phyloP scores from a whole-genome alignment of 345 rosid species.

The Draba incana region DNA sequence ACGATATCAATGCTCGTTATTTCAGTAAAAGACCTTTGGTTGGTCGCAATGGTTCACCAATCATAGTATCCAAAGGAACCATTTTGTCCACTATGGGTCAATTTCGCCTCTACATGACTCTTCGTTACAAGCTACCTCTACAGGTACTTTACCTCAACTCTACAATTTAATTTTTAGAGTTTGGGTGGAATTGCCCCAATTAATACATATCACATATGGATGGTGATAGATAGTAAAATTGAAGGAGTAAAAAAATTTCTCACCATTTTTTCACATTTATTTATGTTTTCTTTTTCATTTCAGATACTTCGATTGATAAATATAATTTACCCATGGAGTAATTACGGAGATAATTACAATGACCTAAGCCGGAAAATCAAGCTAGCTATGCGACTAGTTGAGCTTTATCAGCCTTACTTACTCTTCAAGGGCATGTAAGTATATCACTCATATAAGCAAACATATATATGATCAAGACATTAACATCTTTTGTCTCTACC shows the following conservation, averaged over 20 bases:
- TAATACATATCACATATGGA: background rate
- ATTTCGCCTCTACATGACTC: conserved; percentile 70
- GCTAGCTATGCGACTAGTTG: conserved; percentile 69
- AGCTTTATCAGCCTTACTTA: conserved; percentile 82
- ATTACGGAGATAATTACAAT: conserved; percentile 37
- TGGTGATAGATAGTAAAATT: background rate
- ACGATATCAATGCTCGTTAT: conserved; percentile 52
- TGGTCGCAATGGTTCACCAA: conserved; percentile 77
- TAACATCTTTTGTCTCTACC: conserved; percentile 2
- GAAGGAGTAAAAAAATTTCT: too few relatives aligned
- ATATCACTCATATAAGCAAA: conserved; percentile 10
- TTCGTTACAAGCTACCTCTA: conserved; percentile 64
- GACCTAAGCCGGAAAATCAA: conserved; percentile 44
- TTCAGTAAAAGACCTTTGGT: conserved; percentile 72
- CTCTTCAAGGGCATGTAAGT: conserved; percentile 90
- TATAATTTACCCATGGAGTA: conserved; percentile 43
- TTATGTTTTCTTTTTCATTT: background rate
- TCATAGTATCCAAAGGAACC: conserved; percentile 56
- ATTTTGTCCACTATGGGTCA: conserved; percentile 61
- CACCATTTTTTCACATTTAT: too few relatives aligned
- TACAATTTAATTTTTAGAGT: background rate
- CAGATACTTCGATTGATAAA: conserved; percentile 41
- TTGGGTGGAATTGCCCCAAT: too few relatives aligned
- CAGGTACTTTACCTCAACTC: conserved; percentile 48
- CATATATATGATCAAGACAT: conserved; percentile 1